Base-by-base conservation (phyloP, 1,139 yeast species). In the Zygosaccharomyces pseudobailii region DNA sequence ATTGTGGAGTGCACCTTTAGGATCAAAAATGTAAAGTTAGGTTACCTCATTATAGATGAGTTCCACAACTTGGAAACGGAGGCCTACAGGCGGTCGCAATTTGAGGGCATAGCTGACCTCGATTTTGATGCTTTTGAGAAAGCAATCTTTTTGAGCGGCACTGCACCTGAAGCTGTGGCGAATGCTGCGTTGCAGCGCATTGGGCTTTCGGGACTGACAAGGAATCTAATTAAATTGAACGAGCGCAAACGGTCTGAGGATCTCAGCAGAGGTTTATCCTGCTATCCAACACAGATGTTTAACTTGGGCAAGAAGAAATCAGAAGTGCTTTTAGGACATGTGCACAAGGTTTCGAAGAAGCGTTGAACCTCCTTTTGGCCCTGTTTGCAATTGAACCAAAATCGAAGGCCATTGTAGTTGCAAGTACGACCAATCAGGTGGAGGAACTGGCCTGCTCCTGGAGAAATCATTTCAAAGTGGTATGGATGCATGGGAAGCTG, bases 51-150 rank as follows among this genome's bases (percentile, higher is more conserved):
- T n/a, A n/a, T n/a, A n/a, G n/a, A n/a, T n/a, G n/a, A 36, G n/a
- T 36, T 36, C 21, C 40, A 36, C 40, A 36, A 36, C 31, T 23
- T 36, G 40, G 9, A 4, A 5, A 62, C 4, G 22, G 40, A 79
- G 7, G 7, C 8, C 27, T 24, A 24, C 27, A 6, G 27, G 8
- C 6, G 27, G 27, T 24, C 27, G 8, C 27, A 24, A 8, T 24
- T 24, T 24, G 27, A 24, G 8, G 27, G 27, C 6, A 24, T 24
- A 8, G 27, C 27, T 6, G 8, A 24, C 8, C 7, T 24, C 27
- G 8, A 24, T 24, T 24, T 24, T 24, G 27, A 24, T 8, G 27
- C 27, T 8, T 24, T 24, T 24, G 8, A 24, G 27, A 24, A 6
- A 24, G 27, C 8, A 6, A 6, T 24, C 6, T 24, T 24, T 24